These are phyloP conservation scores for Trichoderma orchidacearum DNA, from an alignment of 495 filamentous ascomycete species.

Conservation along the genomic window DNA sequence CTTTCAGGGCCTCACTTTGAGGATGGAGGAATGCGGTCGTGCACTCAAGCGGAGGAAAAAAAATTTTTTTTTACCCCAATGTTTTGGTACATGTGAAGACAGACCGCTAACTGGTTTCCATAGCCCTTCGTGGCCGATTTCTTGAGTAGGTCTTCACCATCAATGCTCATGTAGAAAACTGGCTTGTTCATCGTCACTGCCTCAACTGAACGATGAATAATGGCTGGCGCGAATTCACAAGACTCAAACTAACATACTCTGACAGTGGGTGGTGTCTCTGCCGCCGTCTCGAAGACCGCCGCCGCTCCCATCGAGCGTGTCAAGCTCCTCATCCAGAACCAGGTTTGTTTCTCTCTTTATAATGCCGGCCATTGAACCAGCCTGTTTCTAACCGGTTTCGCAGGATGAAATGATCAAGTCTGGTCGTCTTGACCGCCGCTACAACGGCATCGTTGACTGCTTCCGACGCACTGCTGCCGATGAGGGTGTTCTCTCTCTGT, in stretches of 20 bases:
- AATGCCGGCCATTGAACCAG: slow-evolving; percentile 9
- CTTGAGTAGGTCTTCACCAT: slow-evolving; percentile 65
- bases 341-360: slow-evolving; percentile 48
- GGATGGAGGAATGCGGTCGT: not conserved
- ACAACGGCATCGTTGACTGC: slow-evolving; percentile 87
- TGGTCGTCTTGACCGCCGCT: slow-evolving; percentile 95
- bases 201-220: slow-evolving; percentile 11
- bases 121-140: slow-evolving; percentile 79
- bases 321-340: slow-evolving; percentile 99
- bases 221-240: slow-evolving; percentile 2
- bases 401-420: slow-evolving; percentile 99
- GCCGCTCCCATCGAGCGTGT: slow-evolving; percentile 99
- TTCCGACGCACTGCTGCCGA: slow-evolving; percentile 75
- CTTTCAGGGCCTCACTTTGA: not conserved
- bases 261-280: slow-evolving; percentile 97
- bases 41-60: not conserved
- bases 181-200: too few relatives aligned
- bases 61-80: not conserved
- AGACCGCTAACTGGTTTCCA: slow-evolving; percentile 5
- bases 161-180: not conserved
- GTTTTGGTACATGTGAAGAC: slow-evolving; percentile 7
- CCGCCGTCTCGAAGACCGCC: slow-evolving; percentile 99
- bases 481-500: slow-evolving; percentile 78
- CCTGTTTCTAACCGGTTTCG: slow-evolving; percentile 10
- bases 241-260: slow-evolving; percentile 14